These are phyloP conservation scores for Pichia inconspicua DNA, from an alignment of 1,139 yeast species.

Conservation along the genomic window DNA sequence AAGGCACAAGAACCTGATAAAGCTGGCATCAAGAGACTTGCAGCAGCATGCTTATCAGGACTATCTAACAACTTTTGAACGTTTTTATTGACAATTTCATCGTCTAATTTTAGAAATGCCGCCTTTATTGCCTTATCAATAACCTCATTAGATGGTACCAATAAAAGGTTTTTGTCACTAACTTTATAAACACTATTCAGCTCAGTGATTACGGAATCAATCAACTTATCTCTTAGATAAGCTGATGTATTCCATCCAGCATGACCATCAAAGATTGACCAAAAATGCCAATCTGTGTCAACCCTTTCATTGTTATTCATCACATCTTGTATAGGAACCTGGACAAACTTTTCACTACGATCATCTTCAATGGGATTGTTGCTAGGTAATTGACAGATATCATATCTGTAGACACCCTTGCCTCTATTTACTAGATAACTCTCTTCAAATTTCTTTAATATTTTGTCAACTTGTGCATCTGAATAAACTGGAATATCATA, in stretches of 20 bases:
- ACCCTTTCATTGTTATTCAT: slow-evolving; percentile 45
- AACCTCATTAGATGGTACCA: slow-evolving; percentile 56
- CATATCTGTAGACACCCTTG: slow-evolving; percentile 88
- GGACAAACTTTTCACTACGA: slow-evolving; percentile 77
- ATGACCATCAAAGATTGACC: slow-evolving; percentile 96
- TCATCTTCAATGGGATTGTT: slow-evolving; percentile 95
- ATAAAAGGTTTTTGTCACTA: slow-evolving; percentile 36
- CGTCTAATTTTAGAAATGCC: slow-evolving; percentile 79
- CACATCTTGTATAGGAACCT: slow-evolving; percentile 57
- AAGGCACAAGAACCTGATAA: slow-evolving; percentile 93
- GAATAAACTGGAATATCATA: slow-evolving; percentile 37
- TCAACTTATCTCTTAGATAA: slow-evolving; percentile 70
- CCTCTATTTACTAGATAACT: slow-evolving; percentile 75
- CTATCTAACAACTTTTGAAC: slow-evolving; percentile 61
- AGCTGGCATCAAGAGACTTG: slow-evolving; percentile 82
- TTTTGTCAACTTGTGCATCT: slow-evolving; percentile 67
- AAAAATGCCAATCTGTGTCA: slow-evolving; percentile 84
- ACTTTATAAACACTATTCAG: slow-evolving; percentile 61
- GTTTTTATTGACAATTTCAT: slow-evolving; percentile 74
- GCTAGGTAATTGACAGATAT: slow-evolving; percentile 81
- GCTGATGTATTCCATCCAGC: slow-evolving; percentile 94
- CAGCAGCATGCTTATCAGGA: slow-evolving; percentile 55
- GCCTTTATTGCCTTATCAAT: slow-evolving; percentile 74
- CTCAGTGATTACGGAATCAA: slow-evolving; percentile 69
- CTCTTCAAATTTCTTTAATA: slow-evolving; percentile 70